Conservation (phyloP, 176 grass and related monocot species). For the Musa beccarii region DNA sequence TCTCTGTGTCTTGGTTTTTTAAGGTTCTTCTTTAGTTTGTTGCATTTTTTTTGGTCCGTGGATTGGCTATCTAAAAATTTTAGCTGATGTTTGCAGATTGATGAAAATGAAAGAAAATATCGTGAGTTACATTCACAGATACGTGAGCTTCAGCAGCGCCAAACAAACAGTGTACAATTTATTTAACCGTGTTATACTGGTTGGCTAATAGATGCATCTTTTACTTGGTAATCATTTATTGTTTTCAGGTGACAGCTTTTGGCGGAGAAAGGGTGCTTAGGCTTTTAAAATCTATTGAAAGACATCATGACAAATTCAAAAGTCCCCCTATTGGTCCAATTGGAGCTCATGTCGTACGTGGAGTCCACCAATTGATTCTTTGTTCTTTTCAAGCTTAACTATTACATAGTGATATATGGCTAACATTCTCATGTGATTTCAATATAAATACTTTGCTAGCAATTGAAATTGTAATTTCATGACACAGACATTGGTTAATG, state of each 20-base stretch:
- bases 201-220: background rate
- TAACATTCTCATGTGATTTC: background rate
- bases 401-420: background rate
- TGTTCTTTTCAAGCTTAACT: background rate
- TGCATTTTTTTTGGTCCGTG: slow-evolving; percentile 7
- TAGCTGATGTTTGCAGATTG: slow-evolving; percentile 39
- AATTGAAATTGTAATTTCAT: slow-evolving; percentile 18
- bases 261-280: slow-evolving; percentile 58
- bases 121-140: slow-evolving; percentile 34
- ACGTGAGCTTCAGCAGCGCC: slow-evolving; percentile 40
- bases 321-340: slow-evolving; percentile 79
- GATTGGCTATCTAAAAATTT: slow-evolving; percentile 18
- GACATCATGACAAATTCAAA: slow-evolving; percentile 42
- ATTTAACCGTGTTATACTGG: background rate
- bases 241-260: slow-evolving; percentile 53
- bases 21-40: background rate
- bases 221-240: background rate
- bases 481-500: slow-evolving; percentile 45
- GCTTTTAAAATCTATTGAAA: slow-evolving; percentile 57
- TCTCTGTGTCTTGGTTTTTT: background rate
- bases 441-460: background rate
- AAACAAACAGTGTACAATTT: slow-evolving; percentile 43
- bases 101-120: slow-evolving; percentile 27
- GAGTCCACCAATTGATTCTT: background rate
- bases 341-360: slow-evolving; percentile 70